These are phyloP conservation scores for Peronospora destructor DNA, from an alignment of 352 stramenopile genomes.

Conservation along the genomic window DNA sequence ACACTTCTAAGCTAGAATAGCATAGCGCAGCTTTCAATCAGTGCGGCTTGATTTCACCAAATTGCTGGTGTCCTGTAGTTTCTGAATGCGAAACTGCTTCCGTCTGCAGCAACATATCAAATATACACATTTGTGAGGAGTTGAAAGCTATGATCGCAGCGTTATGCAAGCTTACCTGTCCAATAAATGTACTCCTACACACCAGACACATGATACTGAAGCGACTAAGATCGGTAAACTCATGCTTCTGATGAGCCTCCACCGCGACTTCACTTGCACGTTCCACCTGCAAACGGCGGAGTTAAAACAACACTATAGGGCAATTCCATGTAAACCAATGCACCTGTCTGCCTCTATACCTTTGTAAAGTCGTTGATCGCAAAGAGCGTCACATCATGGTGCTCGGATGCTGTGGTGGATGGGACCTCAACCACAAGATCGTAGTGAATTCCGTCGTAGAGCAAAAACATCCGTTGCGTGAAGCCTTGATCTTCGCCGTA, in stretches of 20 bases:
- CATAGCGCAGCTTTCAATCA: slow-evolving; percentile 8
- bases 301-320: neutral
- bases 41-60: slow-evolving; percentile 51
- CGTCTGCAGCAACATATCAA: slow-evolving; percentile 16
- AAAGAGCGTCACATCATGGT: slow-evolving; percentile 59
- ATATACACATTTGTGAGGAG: slow-evolving; percentile 6
- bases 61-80: slow-evolving; percentile 60
- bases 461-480: slow-evolving; percentile 75
- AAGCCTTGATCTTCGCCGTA: slow-evolving; percentile 80
- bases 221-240: slow-evolving; percentile 65
- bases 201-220: slow-evolving; percentile 73
- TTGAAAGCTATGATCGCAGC: neutral
- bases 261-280: slow-evolving; percentile 73
- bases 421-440: slow-evolving; percentile 66
- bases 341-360: slow-evolving; percentile 19
- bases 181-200: slow-evolving; percentile 57
- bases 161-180: slow-evolving; percentile 31
- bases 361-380: slow-evolving; percentile 83
- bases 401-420: slow-evolving; percentile 38
- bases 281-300: slow-evolving; percentile 37
- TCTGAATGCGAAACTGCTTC: slow-evolving; percentile 60
- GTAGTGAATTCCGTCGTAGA: slow-evolving; percentile 86
- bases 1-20: slow-evolving; percentile 1
- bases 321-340: neutral
- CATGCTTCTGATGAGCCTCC: slow-evolving; percentile 79